Conservation (phyloP, 495 filamentous ascomycete genomes). For the Friedmanniomyces endolithicus region DNA sequence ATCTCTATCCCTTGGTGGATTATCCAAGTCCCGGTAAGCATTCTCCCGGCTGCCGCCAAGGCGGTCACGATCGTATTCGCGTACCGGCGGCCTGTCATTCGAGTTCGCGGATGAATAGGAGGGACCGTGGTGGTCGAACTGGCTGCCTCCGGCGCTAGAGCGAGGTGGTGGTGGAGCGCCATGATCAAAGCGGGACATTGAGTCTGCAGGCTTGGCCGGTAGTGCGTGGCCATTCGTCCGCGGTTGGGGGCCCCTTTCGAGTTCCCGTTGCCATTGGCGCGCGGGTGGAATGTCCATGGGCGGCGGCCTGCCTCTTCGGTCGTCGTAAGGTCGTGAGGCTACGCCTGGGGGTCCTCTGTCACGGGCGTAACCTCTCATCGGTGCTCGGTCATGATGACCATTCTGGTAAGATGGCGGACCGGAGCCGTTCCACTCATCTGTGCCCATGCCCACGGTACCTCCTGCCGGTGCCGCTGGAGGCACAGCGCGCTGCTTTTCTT, state of each 20-base stretch:
- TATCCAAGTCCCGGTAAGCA: background rate
- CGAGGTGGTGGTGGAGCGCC: conserved; percentile 11
- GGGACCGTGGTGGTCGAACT: conserved; percentile 28
- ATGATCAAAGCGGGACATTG: background rate
- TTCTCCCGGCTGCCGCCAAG: conserved; percentile 3
- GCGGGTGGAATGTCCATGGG: conserved; percentile 5
- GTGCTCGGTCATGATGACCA: conserved; percentile 13
- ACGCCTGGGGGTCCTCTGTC: conserved; percentile 18
- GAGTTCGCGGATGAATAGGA: conserved; percentile 18
- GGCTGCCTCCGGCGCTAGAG: background rate
- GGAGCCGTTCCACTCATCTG: conserved; percentile 45
- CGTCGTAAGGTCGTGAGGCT: conserved; percentile 19
- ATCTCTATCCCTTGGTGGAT: background rate
- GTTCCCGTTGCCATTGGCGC: conserved; percentile 8
- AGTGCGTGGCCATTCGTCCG: conserved; percentile 5
- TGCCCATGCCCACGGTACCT: conserved; percentile 68
- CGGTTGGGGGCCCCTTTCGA: background rate
- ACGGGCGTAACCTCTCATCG: background rate
- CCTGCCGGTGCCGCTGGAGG: conserved; percentile 88
- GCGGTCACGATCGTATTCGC: conserved; percentile 5
- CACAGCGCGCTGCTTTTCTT: conserved; percentile 68
- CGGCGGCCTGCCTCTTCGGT: conserved; percentile 22
- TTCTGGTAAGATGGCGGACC: conserved; percentile 22
- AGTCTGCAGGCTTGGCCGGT: conserved; percentile 10
- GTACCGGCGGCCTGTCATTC: background rate